Evolutionary conservation across 225 moss, liverwort and hornwort genomes (phyloP).

Genomic region (Physcomitrium patens): DNA sequence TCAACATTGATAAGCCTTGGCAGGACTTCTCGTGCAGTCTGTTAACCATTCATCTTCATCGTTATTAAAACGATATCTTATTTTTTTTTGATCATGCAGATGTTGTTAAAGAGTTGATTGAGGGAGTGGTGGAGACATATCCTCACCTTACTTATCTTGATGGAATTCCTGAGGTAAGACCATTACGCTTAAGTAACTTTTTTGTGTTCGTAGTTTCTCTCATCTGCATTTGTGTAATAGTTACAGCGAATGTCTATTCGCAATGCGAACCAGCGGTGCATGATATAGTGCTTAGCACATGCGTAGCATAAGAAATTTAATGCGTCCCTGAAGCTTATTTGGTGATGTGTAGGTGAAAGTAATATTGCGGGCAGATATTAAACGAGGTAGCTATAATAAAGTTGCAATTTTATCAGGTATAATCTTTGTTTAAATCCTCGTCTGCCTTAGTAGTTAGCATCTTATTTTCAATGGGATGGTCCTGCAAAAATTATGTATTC

Average conservation of each 20-base stretch:
- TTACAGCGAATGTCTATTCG: constrained; percentile 10
- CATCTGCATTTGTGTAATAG: background rate
- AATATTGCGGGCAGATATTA: constrained; percentile 83
- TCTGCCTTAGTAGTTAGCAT: constrained; percentile 10
- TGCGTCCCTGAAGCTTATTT: constrained; percentile 19
- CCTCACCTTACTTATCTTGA: constrained; percentile 90
- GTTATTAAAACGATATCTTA: constrained; percentile 11
- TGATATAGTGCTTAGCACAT: constrained; percentile 7
- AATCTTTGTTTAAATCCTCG: constrained; percentile 10
- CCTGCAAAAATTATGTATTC: constrained; percentile 6
- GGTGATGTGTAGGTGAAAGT: constrained; percentile 80
- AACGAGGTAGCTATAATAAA: constrained; percentile 73
- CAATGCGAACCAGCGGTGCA: background rate
- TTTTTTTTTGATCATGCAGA: constrained; percentile 49
- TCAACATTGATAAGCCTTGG: constrained; percentile 1
- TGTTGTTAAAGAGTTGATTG: constrained; percentile 90
- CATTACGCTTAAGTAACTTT: constrained; percentile 1
- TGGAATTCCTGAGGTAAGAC: constrained; percentile 87
- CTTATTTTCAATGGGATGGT: constrained; percentile 14
- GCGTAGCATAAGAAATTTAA: background rate
- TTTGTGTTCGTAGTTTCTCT: constrained; percentile 21
- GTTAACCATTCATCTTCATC: constrained; percentile 4
- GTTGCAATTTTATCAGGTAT: constrained; percentile 96
- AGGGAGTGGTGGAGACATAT: constrained; percentile 96
- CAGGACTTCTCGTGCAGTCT: background rate